Conservation (phyloP, 306 rosid species). For the Dryas drummondii region DNA sequence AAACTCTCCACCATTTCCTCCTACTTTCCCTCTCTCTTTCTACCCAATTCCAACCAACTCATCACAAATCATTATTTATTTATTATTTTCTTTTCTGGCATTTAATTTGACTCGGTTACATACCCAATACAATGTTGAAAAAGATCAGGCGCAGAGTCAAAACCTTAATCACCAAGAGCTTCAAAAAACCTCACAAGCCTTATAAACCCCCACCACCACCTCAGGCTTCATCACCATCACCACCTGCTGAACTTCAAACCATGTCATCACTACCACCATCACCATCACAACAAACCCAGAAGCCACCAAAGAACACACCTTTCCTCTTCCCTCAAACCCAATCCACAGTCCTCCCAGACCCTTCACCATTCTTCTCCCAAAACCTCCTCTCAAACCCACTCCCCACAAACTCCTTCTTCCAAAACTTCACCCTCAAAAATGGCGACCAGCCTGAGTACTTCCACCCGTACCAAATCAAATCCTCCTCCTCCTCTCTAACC, state of each 20-base stretch:
- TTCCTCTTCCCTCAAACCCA: conserved; percentile 63
- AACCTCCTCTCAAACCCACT: conserved; percentile 62
- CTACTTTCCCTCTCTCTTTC: background rate
- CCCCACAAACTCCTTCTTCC: conserved; percentile 93
- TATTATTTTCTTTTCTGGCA: conserved; percentile 6
- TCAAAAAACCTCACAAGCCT: conserved; percentile 22
- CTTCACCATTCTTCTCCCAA: conserved; percentile 68
- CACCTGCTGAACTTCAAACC: background rate
- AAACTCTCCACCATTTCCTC: conserved; percentile 11
- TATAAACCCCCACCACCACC: conserved; percentile 17
- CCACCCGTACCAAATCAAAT: conserved; percentile 79
- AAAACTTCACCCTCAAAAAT: conserved; percentile 67
- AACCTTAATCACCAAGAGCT: conserved; percentile 33
- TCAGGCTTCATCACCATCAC: conserved; percentile 19
- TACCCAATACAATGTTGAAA: conserved; percentile 33
- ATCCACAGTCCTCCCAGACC: conserved; percentile 83
- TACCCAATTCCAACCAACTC: background rate
- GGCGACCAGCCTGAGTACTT: conserved; percentile 83
- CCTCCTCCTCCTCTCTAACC: conserved; percentile 57
- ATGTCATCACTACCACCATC: conserved; percentile 11
- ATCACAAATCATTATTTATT: conserved; percentile 18
- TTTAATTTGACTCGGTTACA: background rate
- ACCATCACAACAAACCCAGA: conserved; percentile 12
- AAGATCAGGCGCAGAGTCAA: conserved; percentile 31
- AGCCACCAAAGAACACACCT: conserved; percentile 3